Conservation (phyloP, 352 stramenopile genomes). For the Phytophthora syringae region DNA sequence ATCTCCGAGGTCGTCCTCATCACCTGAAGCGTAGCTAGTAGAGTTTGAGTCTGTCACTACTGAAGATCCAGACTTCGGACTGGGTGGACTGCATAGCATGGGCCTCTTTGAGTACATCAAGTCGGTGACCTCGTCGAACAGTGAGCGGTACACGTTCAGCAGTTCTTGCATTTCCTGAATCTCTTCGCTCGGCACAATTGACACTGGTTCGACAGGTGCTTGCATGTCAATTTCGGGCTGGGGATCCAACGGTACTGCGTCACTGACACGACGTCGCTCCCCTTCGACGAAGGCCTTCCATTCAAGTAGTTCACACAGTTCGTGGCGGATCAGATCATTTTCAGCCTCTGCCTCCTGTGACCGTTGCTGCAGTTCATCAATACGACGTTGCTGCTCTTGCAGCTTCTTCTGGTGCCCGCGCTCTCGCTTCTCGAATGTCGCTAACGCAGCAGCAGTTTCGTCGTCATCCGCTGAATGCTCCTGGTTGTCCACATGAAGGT, state of each 20-base stretch:
- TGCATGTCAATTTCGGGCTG: conserved; percentile 26
- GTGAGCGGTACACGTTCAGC: conserved; percentile 70
- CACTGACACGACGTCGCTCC: conserved; percentile 44
- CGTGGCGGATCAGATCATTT: conserved; percentile 70
- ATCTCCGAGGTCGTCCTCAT: conserved; percentile 49
- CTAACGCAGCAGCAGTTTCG: conserved; percentile 24
- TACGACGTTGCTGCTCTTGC: conserved; percentile 41
- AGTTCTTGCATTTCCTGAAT: conserved; percentile 62
- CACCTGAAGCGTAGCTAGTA: conserved; percentile 62
- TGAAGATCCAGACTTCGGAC: conserved; percentile 66
- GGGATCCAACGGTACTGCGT: conserved; percentile 26
- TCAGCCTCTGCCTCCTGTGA: conserved; percentile 65
- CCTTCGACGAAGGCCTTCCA: conserved; percentile 75
- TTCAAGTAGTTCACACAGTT: conserved; percentile 75
- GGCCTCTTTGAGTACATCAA: conserved; percentile 63
- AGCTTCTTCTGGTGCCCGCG: conserved; percentile 55
- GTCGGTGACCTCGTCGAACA: conserved; percentile 69
- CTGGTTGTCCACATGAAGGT: conserved; percentile 51
- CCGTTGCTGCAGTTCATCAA: conserved; percentile 32
- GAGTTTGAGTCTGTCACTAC: conserved; percentile 73
- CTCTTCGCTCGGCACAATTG: conserved; percentile 40
- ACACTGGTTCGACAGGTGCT: conserved; percentile 26
- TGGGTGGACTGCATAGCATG: conserved; percentile 48
- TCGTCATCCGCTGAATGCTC: conserved; percentile 42
- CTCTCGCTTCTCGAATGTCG: conserved; percentile 38